phyloP scores from a whole-genome alignment of 2,329 filamentous ascomycete genomes.

The Alternaria brassicicola region DNA sequence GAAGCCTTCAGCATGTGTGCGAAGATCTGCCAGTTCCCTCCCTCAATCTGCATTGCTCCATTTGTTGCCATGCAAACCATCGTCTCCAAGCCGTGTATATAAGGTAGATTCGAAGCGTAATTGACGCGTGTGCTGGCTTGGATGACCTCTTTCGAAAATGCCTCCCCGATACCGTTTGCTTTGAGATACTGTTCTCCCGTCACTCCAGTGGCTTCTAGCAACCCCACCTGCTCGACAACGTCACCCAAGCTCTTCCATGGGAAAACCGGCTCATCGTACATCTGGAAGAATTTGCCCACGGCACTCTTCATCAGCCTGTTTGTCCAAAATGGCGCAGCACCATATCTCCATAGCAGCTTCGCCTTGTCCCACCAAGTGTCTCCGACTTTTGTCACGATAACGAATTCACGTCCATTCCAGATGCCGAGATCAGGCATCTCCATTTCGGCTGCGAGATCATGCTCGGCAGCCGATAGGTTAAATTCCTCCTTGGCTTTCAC shows the following conservation, averaged over 20 bases:
- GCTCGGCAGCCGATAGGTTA: conserved; percentile 61
- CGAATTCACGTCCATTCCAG: conserved; percentile 81
- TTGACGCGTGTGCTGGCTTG: conserved; percentile 91
- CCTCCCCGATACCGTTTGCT: conserved; percentile 67
- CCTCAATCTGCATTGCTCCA: conserved; percentile 76
- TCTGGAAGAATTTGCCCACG: conserved; percentile 73
- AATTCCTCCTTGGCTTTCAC: conserved; percentile 74
- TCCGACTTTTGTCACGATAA: conserved; percentile 67
- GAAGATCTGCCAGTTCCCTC: conserved; percentile 96
- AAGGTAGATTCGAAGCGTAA: conserved; percentile 86
- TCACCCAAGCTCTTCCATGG: conserved; percentile 80
- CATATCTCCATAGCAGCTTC: conserved; percentile 86
- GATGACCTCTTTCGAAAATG: conserved; percentile 80
- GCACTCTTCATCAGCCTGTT: conserved; percentile 73
- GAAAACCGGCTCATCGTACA: conserved; percentile 83
- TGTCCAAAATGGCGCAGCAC: conserved; percentile 75
- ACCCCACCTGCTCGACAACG: conserved; percentile 68
- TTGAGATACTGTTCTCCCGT: conserved; percentile 77
- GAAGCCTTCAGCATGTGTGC: conserved; percentile 75
- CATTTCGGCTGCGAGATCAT: conserved; percentile 42
- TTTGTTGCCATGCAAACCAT: conserved; percentile 93
- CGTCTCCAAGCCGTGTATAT: conserved; percentile 86
- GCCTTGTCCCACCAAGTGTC: conserved; percentile 79
- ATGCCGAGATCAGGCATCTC: conserved; percentile 66
- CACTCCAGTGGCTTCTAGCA: conserved; percentile 68